phyloP scores from a whole-genome alignment of 2,329 filamentous ascomycete genomes.

The Elsinoe perseae region DNA sequence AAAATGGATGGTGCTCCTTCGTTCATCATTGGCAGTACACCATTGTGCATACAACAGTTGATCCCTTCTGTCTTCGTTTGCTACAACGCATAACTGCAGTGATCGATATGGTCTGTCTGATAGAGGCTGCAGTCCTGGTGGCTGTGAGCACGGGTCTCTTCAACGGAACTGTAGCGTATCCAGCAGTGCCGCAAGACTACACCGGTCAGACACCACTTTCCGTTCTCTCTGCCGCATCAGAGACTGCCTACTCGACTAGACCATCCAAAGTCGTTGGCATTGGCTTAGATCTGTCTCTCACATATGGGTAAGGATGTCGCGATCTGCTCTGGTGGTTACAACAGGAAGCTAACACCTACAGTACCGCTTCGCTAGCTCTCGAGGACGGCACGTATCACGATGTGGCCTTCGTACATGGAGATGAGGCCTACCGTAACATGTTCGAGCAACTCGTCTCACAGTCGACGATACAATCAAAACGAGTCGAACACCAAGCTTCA shows the following conservation, averaged over 20 bases:
- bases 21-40: neutral
- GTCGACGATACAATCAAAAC: neutral
- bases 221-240: neutral
- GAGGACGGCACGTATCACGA: neutral
- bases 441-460: neutral
- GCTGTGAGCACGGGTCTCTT: neutral
- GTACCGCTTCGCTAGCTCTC: neutral
- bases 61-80: too few relatives aligned
- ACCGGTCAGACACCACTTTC: neutral
- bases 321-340: too few relatives aligned
- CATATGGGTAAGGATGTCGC: neutral
- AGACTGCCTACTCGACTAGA: neutral
- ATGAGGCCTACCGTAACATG: neutral
- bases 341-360: neutral
- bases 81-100: too few relatives aligned
- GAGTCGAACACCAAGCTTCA: neutral
- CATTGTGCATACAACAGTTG: neutral
- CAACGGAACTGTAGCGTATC: neutral
- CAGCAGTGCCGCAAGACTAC: neutral
- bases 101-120: neutral
- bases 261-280: neutral
- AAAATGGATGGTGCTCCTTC: neutral
- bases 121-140: neutral
- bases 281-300: neutral
- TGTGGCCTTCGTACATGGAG: constrained; percentile 1